phyloP scores from a whole-genome alignment of 495 filamentous ascomycete species.

The Penicillium canariense region DNA sequence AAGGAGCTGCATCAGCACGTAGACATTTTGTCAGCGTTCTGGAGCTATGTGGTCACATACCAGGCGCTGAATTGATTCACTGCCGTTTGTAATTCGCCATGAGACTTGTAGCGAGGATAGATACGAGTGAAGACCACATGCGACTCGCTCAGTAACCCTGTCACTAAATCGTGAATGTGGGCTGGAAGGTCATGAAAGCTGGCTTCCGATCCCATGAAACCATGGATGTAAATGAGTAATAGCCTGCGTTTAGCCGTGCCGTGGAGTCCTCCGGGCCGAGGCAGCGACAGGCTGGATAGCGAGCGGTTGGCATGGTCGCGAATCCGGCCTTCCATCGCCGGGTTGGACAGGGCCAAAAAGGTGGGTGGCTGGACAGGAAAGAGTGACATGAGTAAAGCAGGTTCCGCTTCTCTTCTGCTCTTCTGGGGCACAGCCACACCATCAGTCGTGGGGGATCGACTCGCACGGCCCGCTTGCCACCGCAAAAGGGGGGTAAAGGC shows the following conservation, averaged over 20 bases:
- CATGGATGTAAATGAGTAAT: slow-evolving; percentile 83
- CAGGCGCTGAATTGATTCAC: slow-evolving; percentile 79
- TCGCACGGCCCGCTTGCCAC: slow-evolving; percentile 19
- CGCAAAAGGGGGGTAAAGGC: not conserved
- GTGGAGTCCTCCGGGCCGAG: slow-evolving; percentile 7
- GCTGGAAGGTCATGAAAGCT: slow-evolving; percentile 86
- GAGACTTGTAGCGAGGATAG: slow-evolving; percentile 87
- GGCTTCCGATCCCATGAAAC: slow-evolving; percentile 87
- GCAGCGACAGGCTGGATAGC: slow-evolving; percentile 18
- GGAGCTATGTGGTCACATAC: slow-evolving; percentile 37
- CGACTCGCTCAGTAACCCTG: slow-evolving; percentile 61
- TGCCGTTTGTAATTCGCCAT: slow-evolving; percentile 68
- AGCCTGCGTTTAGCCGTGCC: slow-evolving; percentile 51
- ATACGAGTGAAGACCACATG: slow-evolving; percentile 87
- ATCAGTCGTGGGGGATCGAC: slow-evolving; percentile 2
- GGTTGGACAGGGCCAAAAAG: not conserved
- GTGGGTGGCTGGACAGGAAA: not conserved
- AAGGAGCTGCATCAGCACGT: not conserved
- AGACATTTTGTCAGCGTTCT: not conserved
- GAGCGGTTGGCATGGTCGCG: slow-evolving; percentile 4
- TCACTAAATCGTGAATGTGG: slow-evolving; percentile 78
- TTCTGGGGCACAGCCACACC: slow-evolving; percentile 10
- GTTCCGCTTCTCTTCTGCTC: slow-evolving; percentile 7
- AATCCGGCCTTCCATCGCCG: slow-evolving; percentile 13
- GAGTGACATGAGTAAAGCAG: slow-evolving; percentile 3